phyloP scores from a whole-genome alignment of 768 basidiomycete genomes.

The Pilatotrama ljubarskyi region DNA sequence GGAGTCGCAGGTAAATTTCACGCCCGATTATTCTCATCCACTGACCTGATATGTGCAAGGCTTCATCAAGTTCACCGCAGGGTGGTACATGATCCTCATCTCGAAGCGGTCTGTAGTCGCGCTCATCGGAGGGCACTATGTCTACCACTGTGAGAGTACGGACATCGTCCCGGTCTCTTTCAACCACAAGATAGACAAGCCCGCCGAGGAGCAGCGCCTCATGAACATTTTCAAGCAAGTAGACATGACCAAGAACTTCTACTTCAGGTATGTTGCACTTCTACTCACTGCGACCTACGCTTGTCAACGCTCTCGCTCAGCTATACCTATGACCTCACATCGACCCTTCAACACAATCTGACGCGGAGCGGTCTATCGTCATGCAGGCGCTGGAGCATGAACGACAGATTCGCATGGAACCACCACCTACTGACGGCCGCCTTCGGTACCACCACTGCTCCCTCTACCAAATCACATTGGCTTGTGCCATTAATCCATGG shows the following conservation, averaged over 20 bases:
- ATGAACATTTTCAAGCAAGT: constrained; percentile 94
- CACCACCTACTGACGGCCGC: constrained; percentile 77
- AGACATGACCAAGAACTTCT: constrained; percentile 99
- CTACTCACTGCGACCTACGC: too few relatives aligned
- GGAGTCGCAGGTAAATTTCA: constrained; percentile 68
- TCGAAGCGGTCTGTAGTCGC: constrained; percentile 91
- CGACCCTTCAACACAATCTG: constrained; percentile 92
- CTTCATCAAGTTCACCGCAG: constrained; percentile 91
- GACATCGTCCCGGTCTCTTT: constrained; percentile 77
- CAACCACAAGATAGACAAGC: constrained; percentile 84
- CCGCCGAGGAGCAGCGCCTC: constrained; percentile 84
- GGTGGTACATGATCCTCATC: constrained; percentile 94
- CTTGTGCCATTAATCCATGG: constrained; percentile 91
- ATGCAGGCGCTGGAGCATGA: constrained; percentile 63
- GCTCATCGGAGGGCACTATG: constrained; percentile 90
- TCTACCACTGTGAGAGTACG: constrained; percentile 94
- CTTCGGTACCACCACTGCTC: constrained; percentile 47
- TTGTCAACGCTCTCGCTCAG: constrained; percentile 38
- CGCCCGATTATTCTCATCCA: background rate
- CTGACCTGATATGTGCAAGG: constrained; percentile 45
- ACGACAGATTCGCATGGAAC: constrained; percentile 95
- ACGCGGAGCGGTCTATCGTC: constrained; percentile 51
- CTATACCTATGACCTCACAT: constrained; percentile 95
- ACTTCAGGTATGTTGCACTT: constrained; percentile 69
- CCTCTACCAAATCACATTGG: constrained; percentile 68